Evolutionary conservation across 768 basidiomycete genomes (phyloP), one percentile per base, ranked within the genome.

Genomic region (Calvatia gigantea): DNA sequence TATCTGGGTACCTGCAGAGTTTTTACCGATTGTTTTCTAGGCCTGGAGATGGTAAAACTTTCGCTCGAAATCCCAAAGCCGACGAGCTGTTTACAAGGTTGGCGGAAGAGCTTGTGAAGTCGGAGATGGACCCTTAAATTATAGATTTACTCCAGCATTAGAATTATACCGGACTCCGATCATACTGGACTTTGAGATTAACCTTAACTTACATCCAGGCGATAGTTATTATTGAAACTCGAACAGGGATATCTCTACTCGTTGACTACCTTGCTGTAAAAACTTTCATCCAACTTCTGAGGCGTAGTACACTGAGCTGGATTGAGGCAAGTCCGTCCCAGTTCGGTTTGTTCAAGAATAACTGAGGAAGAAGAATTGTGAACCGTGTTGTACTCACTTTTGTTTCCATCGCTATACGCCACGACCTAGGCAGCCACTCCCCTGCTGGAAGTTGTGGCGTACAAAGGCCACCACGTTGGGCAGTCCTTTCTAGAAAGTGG

Each of bases 21-120:
- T 19, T 33, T 58, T 6, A 42, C 12, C 14, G 33, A 19, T 52
- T 46, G 17, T 56, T 7, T 43, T 37, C 4, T 44, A 86, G 86
- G 23, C 70, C 69, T 27, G 89, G 90, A 6, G 83, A 90, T 65
- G 91, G 91, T 3, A 75, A 72, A 65, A 73, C 69, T 15, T 92
- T 87, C 63, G 84, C 85, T 15, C 81, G 81, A 41, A 90, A 89
- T 67, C 82, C 86, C 0, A 76, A 75, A 43, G 77, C 88, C 19
- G 85, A 90, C 42, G 80, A 80, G 45, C 75, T 86, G 73, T 72
- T 93, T 28, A 76, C 76, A n/a, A 76, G 78, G 47, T 74, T 93
- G 21, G 90, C 87, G 11, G 69, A 64, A 28, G 83, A 82, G 54
- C 73, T 92, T 29, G 80, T 81, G 14, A 78, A 81, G 54, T 72